Evolutionary conservation across 2,329 filamentous ascomycete species (phyloP), one percentile per base, ranked within the genome.

Genomic region (Hawksworthiomyces lignivorus): DNA sequence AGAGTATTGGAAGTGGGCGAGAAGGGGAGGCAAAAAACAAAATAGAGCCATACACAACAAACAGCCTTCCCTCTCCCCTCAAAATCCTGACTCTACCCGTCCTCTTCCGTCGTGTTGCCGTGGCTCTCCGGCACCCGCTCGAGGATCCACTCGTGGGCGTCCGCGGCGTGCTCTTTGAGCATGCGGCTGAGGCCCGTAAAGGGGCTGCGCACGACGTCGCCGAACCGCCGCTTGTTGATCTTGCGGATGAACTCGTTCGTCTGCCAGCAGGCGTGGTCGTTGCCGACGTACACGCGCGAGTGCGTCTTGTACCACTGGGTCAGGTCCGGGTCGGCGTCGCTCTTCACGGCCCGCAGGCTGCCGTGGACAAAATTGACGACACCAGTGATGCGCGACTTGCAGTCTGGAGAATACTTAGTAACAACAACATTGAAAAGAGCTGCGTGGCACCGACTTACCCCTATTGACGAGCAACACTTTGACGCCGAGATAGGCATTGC

Each of bases 401-500:
- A 82, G 47, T 80, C 74, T 72, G 45, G 5, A 20, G 4, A 14
- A 27, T 22, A 49, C 38, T 59, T 43, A 41, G 42, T 19, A 26
- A 10, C 21, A 35, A 43, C n/a, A n/a, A n/a, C n/a, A n/a, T n/a
- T n/a, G n/a, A n/a, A n/a, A n/a, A n/a, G n/a, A n/a, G n/a, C n/a
- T n/a, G n/a, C n/a, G n/a, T n/a, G n/a, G n/a, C n/a, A n/a, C n/a
- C n/a, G 42, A 51, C 61, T 45, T 70, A 86, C 85, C 79, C 65
- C 87, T 73, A 52, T 82, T 82, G 9, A 82, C 82, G 6, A 97
- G 69, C 5, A 97, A 75, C 43, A 89, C 76, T 44, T 92, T 82
- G 36, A 96, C 76, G 2, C 87, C 88, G 4, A 84, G 69, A 55
- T 92, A 94, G 2, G 92, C 86, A 53, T 87, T 82, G n/a, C 92